Base-by-base conservation (phyloP, 202 grass and related monocot species). In the Panicum hallii region DNA sequence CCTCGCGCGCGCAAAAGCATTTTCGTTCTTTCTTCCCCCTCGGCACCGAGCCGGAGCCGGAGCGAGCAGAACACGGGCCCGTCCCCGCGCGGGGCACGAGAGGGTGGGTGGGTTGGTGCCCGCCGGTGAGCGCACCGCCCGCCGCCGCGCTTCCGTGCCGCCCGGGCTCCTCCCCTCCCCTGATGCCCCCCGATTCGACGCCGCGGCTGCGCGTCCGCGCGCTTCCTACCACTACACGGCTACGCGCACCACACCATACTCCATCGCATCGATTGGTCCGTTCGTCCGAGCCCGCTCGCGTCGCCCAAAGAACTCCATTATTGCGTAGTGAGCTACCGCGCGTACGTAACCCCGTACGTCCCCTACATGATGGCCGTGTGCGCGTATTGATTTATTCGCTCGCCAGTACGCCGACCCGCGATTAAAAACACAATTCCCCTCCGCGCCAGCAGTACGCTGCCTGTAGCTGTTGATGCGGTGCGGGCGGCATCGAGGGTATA, bases 291-390 rank as follows among this genome's bases (percentile, higher is more conserved):
- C 17, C 32, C 7, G 62, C 32, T 48, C 49, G 49, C 49, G 16
- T 42, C 8, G 65, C 17, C 66, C 9, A 65, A 66, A 50, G 1
- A 67, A 45, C 38, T 69, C 64, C 48, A 70, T 45, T 57, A 70
- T 44, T 81, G 63, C 63, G 13, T 56, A 6, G 78, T 17, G 54
- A 69, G 48, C 50, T 69, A 69, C 50, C 79, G 36, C 28, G 9
- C 63, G 78, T 69, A 43, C 49, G 64, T 55, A 74, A 74, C 71
- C 32, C 14, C 77, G 44, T 49, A 43, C 62, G 46, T 74, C 70
- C 28, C 19, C 71, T 38, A 32, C 71, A 74, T n/a, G 48, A n/a
- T 54, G 42, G 16, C 41, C 12, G 48, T 36, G 48, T 2, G 30
- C 15, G 7, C 20, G 46, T 11, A 11, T 50, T 22, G 16, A 50